Evolutionary conservation across 352 stramenopile species (phyloP).

Genomic region (Sclerospora graminicola): DNA sequence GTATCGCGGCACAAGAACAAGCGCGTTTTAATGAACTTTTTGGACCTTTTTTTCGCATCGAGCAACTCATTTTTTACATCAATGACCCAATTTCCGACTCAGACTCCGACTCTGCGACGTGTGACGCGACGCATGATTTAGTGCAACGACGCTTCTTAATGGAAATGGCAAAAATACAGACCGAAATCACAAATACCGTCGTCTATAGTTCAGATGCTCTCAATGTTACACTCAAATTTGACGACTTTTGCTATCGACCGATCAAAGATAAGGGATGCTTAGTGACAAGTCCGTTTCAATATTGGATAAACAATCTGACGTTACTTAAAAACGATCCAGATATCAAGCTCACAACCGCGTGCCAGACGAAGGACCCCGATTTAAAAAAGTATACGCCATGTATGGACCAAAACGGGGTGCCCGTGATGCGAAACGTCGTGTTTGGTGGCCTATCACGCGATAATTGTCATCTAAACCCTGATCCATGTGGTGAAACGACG

Average conservation of each 20-base stretch:
- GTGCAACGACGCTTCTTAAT: constrained; percentile 50
- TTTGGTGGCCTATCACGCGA: constrained; percentile 67
- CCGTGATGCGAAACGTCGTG: constrained; percentile 83
- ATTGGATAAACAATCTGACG: constrained; percentile 50
- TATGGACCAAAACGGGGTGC: constrained; percentile 86
- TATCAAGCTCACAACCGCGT: constrained; percentile 82
- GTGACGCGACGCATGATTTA: constrained; percentile 32
- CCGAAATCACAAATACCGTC: constrained; percentile 31
- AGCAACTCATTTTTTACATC: constrained; percentile 82
- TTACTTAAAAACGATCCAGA: constrained; percentile 56
- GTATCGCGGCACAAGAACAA: constrained; percentile 52
- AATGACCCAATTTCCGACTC: constrained; percentile 11
- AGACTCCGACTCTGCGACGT: constrained; percentile 6
- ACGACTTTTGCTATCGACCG: constrained; percentile 72
- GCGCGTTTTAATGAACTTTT: constrained; percentile 71
- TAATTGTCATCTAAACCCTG: constrained; percentile 61
- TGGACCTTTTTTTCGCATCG: constrained; percentile 75
- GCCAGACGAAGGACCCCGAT: constrained; percentile 57
- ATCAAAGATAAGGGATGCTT: constrained; percentile 73
- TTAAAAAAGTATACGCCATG: constrained; percentile 55
- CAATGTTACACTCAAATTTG: constrained; percentile 33
- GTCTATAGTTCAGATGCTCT: constrained; percentile 13
- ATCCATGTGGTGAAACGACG: constrained; percentile 75
- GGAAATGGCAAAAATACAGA: constrained; percentile 53
- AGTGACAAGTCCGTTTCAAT: constrained; percentile 78